Conservation (phyloP, 176 grass and related monocot species). For the Raddia guianensis region DNA sequence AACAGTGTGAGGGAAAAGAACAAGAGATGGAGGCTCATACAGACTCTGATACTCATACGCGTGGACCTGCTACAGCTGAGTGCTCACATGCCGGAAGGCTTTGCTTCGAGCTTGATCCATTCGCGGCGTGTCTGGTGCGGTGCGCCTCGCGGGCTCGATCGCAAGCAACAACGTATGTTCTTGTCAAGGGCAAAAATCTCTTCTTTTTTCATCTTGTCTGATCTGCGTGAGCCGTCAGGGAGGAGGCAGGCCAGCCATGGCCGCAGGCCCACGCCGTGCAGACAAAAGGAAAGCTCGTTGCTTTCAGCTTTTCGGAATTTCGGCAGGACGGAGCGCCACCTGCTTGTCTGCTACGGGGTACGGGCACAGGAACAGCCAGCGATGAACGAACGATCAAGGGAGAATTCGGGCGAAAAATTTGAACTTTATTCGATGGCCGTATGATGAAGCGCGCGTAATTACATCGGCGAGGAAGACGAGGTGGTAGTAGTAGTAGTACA, state of each 20-base stretch:
- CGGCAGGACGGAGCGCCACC: slow-evolving; percentile 32
- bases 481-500: not conserved
- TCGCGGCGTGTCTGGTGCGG: too few relatives aligned
- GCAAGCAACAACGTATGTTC: slow-evolving; percentile 10
- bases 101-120: not conserved
- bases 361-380: slow-evolving; percentile 22
- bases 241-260: not conserved
- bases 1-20: slow-evolving; percentile 8
- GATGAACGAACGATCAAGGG: slow-evolving; percentile 23
- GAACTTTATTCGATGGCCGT: slow-evolving; percentile 44
- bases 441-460: slow-evolving; percentile 47
- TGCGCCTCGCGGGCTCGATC: not conserved
- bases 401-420: not conserved
- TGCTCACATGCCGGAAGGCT: not conserved
- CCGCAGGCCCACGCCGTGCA: slow-evolving; percentile 11
- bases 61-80: slow-evolving; percentile 8
- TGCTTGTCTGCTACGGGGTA: slow-evolving; percentile 34
- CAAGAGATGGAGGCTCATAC: not conserved
- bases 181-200: not conserved
- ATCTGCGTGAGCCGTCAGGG: not conserved
- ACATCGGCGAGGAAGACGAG: slow-evolving; percentile 35
- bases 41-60: not conserved
- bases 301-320: slow-evolving; percentile 54
- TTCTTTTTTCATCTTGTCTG: slow-evolving; percentile 14
- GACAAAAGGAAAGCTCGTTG: slow-evolving; percentile 59